Evolutionary conservation across 176 grass and related monocot species (phyloP).

Genomic region (Saccharum spontaneum): DNA sequence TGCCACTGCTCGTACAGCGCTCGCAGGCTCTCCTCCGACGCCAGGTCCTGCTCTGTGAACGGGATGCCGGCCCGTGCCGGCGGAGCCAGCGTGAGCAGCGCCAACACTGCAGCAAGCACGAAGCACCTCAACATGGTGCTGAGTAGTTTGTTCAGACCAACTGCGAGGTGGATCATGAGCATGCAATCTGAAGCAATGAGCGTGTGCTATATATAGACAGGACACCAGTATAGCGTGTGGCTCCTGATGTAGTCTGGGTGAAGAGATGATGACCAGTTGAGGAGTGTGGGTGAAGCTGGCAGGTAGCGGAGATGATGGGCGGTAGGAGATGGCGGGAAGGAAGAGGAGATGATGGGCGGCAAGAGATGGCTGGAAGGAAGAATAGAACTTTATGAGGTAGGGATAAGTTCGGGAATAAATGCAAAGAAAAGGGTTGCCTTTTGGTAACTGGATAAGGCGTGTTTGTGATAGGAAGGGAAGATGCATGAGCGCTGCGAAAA

Average conservation of each 20-base stretch:
- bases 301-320: neutral
- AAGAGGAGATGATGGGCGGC: neutral
- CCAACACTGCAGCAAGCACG: neutral
- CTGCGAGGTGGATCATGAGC: neutral
- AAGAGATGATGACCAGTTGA: no score
- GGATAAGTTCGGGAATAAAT: constrained; percentile 17
- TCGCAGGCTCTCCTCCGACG: constrained; percentile 56
- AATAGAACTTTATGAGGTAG: constrained; percentile 14
- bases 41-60: constrained; percentile 54
- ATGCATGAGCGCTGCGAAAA: neutral
- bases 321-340: neutral
- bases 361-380: constrained; percentile 42
- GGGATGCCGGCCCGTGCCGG: neutral
- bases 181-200: neutral
- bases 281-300: neutral
- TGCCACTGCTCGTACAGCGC: constrained; percentile 65
- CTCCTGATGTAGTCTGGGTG: neutral
- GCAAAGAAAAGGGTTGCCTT: neutral
- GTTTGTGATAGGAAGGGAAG: neutral
- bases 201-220: neutral
- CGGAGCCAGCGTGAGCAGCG: neutral
- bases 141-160: neutral
- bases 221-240: neutral
- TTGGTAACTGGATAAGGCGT: neutral
- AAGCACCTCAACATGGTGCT: neutral